Evolutionary conservation across 176 grass and related monocot species (phyloP).

Genomic region (Calamus simplicifolius): DNA sequence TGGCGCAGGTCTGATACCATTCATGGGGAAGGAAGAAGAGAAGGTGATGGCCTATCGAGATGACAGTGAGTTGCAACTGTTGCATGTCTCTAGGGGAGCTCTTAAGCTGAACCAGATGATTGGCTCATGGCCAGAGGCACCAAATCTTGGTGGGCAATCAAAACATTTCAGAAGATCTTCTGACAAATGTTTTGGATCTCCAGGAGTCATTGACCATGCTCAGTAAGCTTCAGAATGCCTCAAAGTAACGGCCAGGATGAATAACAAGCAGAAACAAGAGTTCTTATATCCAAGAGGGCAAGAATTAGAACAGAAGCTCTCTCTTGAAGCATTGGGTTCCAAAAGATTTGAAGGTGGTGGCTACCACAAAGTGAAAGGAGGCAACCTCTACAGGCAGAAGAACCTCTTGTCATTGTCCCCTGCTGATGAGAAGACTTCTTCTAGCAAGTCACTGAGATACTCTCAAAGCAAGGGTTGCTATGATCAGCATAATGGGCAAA

Average conservation of each 20-base stretch:
- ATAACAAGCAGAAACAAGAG: constrained; percentile 38
- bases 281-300: not conserved
- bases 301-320: constrained; percentile 17
- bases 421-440: constrained; percentile 36
- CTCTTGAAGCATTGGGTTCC: constrained; percentile 14
- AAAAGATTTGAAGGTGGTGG: constrained; percentile 14
- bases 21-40: constrained; percentile 30
- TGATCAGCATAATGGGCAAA: constrained; percentile 22
- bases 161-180: constrained; percentile 64
- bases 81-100: constrained; percentile 17
- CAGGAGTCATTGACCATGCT: constrained; percentile 73
- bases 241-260: constrained; percentile 23
- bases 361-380: constrained; percentile 38
- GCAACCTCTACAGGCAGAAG: constrained; percentile 49
- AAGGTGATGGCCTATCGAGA: constrained; percentile 29
- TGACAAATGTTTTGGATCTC: constrained; percentile 64
- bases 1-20: constrained; percentile 14
- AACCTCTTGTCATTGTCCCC: constrained; percentile 27
- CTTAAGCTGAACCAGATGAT: constrained; percentile 10
- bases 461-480: constrained; percentile 12
- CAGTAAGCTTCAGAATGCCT: constrained; percentile 40
- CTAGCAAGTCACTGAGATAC: constrained; percentile 33
- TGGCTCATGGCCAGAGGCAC: constrained; percentile 8
- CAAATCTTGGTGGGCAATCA: constrained; percentile 13
- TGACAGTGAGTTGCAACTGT: constrained; percentile 35